Percentiles rank a stretch among this genome's conserved stretches.
These are phyloP conservation scores for Chlorella sp. DNA, from an alignment of 139 green algal genomes.

Conservation along the genomic window DNA sequence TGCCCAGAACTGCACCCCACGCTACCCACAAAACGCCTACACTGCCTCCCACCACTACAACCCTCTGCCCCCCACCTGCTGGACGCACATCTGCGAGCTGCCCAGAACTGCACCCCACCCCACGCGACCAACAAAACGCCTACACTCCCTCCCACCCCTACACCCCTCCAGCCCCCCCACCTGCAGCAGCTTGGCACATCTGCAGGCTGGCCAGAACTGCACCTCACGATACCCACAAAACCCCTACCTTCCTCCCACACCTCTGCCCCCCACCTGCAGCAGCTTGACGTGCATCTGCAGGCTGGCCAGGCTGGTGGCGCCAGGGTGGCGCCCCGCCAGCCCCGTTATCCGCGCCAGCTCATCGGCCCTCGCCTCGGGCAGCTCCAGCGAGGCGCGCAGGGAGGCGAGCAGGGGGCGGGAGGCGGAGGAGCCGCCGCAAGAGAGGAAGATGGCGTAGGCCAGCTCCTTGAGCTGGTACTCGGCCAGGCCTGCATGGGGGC, in stretches of 20 bases:
- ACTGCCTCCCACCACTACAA: neutral
- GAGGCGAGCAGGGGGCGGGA: slow-evolving; percentile 43
- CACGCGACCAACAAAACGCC: neutral
- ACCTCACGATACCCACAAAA: too few species aligned
- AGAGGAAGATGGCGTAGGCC: slow-evolving; percentile 56
- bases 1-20: neutral
- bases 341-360: slow-evolving; percentile 42
- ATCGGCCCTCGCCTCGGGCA: slow-evolving; percentile 41
- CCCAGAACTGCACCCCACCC: slow-evolving; percentile 33
- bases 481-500: slow-evolving; percentile 38
- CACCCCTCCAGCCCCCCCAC: too few species aligned
- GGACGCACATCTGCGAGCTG: slow-evolving; percentile 53
- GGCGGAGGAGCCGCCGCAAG: slow-evolving; percentile 2
- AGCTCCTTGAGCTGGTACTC: slow-evolving; percentile 58
- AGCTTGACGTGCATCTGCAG: slow-evolving; percentile 57
- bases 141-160: neutral
- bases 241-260: neutral
- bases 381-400: slow-evolving; percentile 53
- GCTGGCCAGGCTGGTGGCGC: slow-evolving; percentile 40
- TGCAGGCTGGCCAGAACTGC: neutral
- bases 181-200: neutral
- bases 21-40: neutral
- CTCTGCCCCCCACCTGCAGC: slow-evolving; percentile 36
- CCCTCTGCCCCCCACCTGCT: slow-evolving; percentile 9
- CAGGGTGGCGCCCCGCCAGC: slow-evolving; percentile 12